A percentile compares a stretch with the other conserved stretches of the same genome.
Conservation (phyloP, 2,329 filamentous ascomycete species). For the Talaromyces sp. region DNA sequence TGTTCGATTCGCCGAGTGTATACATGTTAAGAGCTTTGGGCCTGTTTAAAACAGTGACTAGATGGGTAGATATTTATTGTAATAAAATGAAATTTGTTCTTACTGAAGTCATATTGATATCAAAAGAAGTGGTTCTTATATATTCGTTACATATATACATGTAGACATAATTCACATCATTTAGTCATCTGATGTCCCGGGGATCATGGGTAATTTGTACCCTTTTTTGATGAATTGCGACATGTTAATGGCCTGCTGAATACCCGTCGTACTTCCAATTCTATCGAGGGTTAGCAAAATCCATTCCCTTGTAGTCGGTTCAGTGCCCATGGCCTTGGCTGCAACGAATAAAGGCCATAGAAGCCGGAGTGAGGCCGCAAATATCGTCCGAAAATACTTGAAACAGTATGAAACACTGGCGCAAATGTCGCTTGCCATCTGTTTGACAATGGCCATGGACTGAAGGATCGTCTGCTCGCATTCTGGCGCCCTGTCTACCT, state of each 20-base stretch:
- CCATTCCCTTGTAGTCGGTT: background rate
- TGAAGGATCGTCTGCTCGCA: background rate
- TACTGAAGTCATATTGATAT: background rate
- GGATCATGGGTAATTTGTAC: background rate
- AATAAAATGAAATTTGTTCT: background rate
- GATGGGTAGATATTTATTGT: background rate
- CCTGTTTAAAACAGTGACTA: background rate
- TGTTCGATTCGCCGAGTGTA: background rate
- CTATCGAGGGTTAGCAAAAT: background rate
- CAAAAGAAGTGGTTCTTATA: background rate
- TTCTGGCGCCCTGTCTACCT: background rate
- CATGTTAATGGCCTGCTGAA: background rate
- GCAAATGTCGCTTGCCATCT: background rate
- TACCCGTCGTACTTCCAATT: background rate
- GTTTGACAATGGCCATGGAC: background rate
- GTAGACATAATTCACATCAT: background rate
- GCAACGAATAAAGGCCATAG: slow-evolving; percentile 19
- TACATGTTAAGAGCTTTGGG: background rate
- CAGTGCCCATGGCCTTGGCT: background rate
- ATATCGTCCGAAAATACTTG: background rate
- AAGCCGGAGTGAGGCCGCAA: slow-evolving; percentile 12
- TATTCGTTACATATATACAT: background rate
- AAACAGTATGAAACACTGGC: slow-evolving; percentile 9
- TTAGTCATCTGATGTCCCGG: background rate
- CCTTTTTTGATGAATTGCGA: background rate